Evolutionary conservation across 225 moss, liverwort and hornwort species (phyloP).

Genomic region (Pleurozium schreberi): DNA sequence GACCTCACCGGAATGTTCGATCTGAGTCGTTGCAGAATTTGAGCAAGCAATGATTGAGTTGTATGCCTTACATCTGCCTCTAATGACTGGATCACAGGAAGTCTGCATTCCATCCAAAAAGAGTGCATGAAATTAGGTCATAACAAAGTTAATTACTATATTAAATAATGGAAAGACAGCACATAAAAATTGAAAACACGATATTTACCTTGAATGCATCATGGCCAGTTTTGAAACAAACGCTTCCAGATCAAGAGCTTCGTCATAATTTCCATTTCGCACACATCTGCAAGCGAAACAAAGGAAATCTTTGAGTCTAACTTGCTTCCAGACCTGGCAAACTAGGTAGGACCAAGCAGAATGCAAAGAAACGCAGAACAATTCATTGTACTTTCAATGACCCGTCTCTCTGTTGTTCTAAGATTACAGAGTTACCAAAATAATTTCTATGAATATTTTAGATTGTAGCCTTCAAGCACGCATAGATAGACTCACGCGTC

Average conservation of each 20-base stretch:
- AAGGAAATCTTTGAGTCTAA: background rate
- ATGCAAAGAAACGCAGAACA: background rate
- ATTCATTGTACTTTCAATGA: background rate
- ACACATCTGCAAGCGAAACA: slow-evolving; percentile 60
- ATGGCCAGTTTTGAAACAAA: slow-evolving; percentile 89
- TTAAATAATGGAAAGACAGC: background rate
- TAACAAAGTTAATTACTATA: background rate
- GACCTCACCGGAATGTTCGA: slow-evolving; percentile 84
- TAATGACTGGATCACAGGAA: slow-evolving; percentile 86
- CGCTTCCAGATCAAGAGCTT: slow-evolving; percentile 98
- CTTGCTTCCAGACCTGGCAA: background rate
- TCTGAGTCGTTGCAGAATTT: slow-evolving; percentile 83
- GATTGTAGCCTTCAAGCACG: background rate
- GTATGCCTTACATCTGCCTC: slow-evolving; percentile 81
- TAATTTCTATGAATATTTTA: background rate
- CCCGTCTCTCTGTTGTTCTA: background rate
- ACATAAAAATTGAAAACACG: background rate
- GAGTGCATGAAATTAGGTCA: background rate
- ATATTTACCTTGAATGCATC: slow-evolving; percentile 70
- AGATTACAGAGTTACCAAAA: background rate
- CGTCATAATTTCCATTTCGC: slow-evolving; percentile 97
- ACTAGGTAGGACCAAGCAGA: background rate
- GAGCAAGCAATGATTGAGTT: slow-evolving; percentile 73
- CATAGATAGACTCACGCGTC: slow-evolving; percentile 58
- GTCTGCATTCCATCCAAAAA: slow-evolving; percentile 30